phyloP scores from a whole-genome alignment of 257 asterid genomes.

The Primulina tabacum region DNA sequence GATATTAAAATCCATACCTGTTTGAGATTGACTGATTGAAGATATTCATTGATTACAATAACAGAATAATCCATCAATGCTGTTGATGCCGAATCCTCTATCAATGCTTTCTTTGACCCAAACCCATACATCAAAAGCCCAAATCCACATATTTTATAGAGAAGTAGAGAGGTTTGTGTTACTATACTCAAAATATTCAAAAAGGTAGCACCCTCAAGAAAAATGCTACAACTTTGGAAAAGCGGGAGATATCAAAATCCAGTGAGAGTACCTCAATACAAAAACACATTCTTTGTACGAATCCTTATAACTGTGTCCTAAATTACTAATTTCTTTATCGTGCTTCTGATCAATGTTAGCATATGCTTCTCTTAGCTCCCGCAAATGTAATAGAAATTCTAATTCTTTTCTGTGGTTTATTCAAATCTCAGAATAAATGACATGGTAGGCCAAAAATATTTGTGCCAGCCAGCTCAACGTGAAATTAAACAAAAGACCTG shows the following conservation, averaged over 20 bases:
- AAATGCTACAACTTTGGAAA: constrained; percentile 5
- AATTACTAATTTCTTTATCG: constrained; percentile 59
- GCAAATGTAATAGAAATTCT: constrained; percentile 19
- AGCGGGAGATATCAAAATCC: neutral
- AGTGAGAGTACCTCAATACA: constrained; percentile 46
- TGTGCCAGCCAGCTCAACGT: neutral
- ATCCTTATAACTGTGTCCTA: constrained; percentile 50
- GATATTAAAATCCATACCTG: constrained; percentile 45
- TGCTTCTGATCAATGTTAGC: constrained; percentile 72
- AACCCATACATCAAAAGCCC: neutral
- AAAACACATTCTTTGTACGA: constrained; percentile 65
- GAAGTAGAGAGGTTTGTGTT: neutral
- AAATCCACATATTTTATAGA: neutral
- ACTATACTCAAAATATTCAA: neutral
- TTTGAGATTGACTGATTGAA: constrained; percentile 77
- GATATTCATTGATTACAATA: constrained; percentile 81
- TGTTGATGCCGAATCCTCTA: neutral
- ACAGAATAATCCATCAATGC: constrained; percentile 13
- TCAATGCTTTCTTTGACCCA: neutral
- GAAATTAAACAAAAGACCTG: constrained; percentile 43
- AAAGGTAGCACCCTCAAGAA: neutral
- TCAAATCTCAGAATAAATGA: too few relatives aligned
- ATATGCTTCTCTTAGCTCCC: constrained; percentile 73
- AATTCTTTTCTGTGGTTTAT: neutral
- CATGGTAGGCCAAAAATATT: neutral